Base-by-base conservation (phyloP, 805 yeast species). In the Starmerella sirachaensis region DNA sequence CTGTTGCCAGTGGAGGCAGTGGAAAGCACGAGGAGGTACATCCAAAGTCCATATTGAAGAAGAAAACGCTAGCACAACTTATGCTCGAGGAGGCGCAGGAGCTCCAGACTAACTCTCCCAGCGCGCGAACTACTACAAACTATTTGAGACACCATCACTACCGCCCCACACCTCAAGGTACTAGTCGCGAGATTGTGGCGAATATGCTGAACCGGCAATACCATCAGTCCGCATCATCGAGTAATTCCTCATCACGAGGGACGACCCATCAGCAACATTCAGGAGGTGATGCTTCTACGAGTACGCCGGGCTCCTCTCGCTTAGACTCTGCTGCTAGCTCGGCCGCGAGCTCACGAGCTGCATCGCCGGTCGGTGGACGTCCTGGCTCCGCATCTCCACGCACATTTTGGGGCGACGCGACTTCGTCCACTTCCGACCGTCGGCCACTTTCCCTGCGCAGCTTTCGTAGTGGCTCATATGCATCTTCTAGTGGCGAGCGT, bases 21-120 rank as follows among this genome's bases (percentile, higher is more conserved):
- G n/a, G n/a, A n/a, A n/a, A n/a, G n/a, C n/a, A n/a, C n/a, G n/a
- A n/a, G n/a, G n/a, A n/a, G n/a, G n/a, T n/a, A n/a, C n/a, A 33
- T 13, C 56, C 82, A 20, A 86, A 86, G 60, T 91, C 96, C 18
- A 88, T 88, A 42, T 64, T 88, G 51, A 88, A 88, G 60, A 81
- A 82, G 60, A 72, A 91, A 53, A 75, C 93, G 1, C 78, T 82
- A 28, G 76, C 84, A 29, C 94, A 85, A 57, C 75, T 70, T 59
- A 74, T 88, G 68, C 69, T 83, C 21, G 57, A 55, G 27, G 54
- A 50, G 14, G 40, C 47, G 10, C 45, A 45, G n/a, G 51, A 46
- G 32, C 45, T 43, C 16, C 43, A 40, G 14, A 27, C 24, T 18
- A 29, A 18, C 17, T 8, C 38, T 11, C 18, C 40, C 7, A 3